A percentile compares a stretch with the other conserved stretches of the same genome.
Conservation (phyloP, 106 monocot species). For the Amphibolis antarctica region DNA sequence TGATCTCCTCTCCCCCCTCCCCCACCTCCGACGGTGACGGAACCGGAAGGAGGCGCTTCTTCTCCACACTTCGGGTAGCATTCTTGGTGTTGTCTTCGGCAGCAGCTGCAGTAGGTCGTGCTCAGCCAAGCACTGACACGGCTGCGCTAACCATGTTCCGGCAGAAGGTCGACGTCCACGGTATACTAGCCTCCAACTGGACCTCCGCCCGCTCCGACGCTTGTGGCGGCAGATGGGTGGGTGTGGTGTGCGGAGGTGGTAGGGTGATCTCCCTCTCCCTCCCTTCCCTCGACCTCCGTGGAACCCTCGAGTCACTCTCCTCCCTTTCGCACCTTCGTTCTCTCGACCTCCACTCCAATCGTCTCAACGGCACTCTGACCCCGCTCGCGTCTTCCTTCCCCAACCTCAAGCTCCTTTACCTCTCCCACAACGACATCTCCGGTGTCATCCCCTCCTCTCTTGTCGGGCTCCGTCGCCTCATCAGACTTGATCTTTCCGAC, state of each 20-base stretch:
- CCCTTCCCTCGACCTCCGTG: constrained; percentile 42
- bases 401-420: constrained; percentile 52
- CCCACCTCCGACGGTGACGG: too few relatives aligned
- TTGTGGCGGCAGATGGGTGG: constrained; percentile 27
- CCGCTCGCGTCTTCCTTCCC: constrained; percentile 19
- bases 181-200: constrained; percentile 45
- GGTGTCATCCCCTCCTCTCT: constrained; percentile 29
- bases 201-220: constrained; percentile 24
- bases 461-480: constrained; percentile 26
- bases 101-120: too few relatives aligned
- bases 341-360: constrained; percentile 46
- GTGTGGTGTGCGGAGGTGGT: constrained; percentile 25
- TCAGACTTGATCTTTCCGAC: constrained; percentile 41
- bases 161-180: constrained; percentile 32
- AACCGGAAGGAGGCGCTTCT: too few relatives aligned
- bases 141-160: constrained; percentile 38
- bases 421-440: constrained; percentile 46
- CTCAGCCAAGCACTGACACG: constrained; percentile 15
- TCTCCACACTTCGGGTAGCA: too few relatives aligned
- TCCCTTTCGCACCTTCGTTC: constrained; percentile 39
- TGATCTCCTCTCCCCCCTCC: too few relatives aligned
- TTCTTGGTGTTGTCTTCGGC: too few relatives aligned
- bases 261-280: constrained; percentile 32
- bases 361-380: constrained; percentile 48
- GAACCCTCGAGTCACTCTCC: constrained; percentile 37